Conservation (phyloP, 2,329 filamentous ascomycete genomes). For the Cordyceps militaris region DNA sequence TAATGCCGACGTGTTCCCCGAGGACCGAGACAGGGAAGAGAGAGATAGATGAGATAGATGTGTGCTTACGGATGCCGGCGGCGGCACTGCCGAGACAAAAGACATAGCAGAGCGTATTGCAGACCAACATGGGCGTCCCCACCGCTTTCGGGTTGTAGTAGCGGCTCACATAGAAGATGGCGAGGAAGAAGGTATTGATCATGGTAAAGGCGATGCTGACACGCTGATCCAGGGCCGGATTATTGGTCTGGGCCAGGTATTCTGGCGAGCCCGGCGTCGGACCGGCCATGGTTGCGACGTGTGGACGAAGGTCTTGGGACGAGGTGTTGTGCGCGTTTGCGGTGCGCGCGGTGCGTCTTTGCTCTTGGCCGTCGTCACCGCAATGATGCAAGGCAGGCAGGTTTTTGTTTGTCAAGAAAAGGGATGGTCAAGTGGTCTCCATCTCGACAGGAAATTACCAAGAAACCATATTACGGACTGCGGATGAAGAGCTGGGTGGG, state of each 20-base stretch:
- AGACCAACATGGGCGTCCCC: constrained; percentile 12
- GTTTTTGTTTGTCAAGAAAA: background rate
- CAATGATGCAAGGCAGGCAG: background rate
- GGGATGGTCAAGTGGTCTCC: background rate
- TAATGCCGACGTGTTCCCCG: too few species aligned
- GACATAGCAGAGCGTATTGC: constrained; percentile 13
- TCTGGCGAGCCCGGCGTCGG: constrained; percentile 6
- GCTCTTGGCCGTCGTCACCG: background rate
- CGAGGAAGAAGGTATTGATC: constrained; percentile 13
- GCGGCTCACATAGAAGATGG: constrained; percentile 12
- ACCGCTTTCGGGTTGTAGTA: constrained; percentile 13
- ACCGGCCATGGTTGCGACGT: constrained; percentile 13
- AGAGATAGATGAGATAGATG: background rate
- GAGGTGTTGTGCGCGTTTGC: background rate
- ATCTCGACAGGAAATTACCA: background rate
- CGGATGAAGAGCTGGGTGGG: too few species aligned
- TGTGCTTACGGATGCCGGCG: constrained; percentile 5
- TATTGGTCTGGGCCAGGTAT: constrained; percentile 10
- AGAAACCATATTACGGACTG: too few species aligned
- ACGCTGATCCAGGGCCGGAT: constrained; percentile 13
- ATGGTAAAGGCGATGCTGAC: constrained; percentile 14
- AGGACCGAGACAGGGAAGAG: too few species aligned
- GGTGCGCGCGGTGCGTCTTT: background rate
- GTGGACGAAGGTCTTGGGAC: too few species aligned
- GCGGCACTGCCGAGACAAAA: constrained; percentile 13